phyloP scores from a whole-genome alignment of 371 early-diverging fungal genomes.

The Mucor lusitanicus region DNA sequence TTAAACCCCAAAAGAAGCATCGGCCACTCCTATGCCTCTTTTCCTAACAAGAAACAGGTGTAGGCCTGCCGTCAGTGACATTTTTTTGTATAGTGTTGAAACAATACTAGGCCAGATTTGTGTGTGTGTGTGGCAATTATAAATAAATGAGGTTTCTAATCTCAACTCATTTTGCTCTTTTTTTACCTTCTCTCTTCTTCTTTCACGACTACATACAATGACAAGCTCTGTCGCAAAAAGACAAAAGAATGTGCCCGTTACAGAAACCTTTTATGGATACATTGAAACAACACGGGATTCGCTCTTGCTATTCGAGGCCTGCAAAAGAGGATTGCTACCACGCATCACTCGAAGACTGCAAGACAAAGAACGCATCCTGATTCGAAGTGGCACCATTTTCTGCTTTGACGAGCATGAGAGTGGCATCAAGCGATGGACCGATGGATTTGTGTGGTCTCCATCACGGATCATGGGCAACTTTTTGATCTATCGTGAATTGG shows the following conservation, averaged over 20 bases:
- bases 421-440: conserved; percentile 74
- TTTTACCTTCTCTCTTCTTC: not conserved
- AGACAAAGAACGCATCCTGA: conserved; percentile 58
- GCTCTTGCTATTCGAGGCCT: conserved; percentile 68
- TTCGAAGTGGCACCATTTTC: conserved; percentile 67
- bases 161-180: not conserved
- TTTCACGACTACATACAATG: not conserved
- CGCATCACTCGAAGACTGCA: conserved; percentile 63
- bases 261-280: conserved; percentile 47
- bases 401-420: conserved; percentile 73
- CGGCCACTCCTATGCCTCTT: no score
- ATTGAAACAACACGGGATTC: conserved; percentile 65
- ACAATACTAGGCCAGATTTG: not conserved
- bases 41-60: no score
- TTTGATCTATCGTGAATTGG: conserved; percentile 56
- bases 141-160: not conserved
- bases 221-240: not conserved
- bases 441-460: conserved; percentile 65
- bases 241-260: conserved; percentile 10
- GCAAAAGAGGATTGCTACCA: conserved; percentile 54
- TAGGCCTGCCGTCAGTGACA: no score
- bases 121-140: not conserved
- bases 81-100: no score
- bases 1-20: no score
- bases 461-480: conserved; percentile 63